Evolutionary conservation across 805 yeast genomes (phyloP).

Genomic region (Candida anglica): DNA sequence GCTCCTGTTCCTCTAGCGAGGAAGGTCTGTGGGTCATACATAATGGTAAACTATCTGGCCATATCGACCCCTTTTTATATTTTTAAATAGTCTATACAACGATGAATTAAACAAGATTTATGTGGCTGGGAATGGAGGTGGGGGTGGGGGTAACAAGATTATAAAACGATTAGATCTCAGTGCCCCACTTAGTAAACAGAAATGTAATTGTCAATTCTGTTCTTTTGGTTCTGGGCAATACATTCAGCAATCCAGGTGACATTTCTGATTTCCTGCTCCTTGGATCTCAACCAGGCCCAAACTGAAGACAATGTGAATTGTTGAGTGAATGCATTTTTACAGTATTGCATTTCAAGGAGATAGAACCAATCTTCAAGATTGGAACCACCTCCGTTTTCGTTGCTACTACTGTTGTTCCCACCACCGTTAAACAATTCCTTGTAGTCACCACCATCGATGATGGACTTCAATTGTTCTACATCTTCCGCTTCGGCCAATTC

Average conservation of each 20-base stretch:
- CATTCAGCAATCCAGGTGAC: conserved; percentile 99
- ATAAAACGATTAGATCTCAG: too few species aligned
- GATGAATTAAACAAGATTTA: too few species aligned
- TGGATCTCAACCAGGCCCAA: conserved; percentile 96
- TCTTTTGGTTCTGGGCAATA: conserved; percentile 97
- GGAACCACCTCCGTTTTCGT: conserved; percentile 33
- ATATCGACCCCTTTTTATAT: too few species aligned
- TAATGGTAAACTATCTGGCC: too few species aligned
- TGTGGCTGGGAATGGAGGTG: too few species aligned
- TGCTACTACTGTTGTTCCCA: conserved; percentile 26
- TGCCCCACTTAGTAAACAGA: conserved; percentile 79
- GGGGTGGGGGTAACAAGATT: too few species aligned
- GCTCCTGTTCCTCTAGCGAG: too few species aligned
- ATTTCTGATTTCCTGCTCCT: conserved; percentile 95
- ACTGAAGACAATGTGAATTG: conserved; percentile 87
- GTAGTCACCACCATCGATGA: conserved; percentile 64
- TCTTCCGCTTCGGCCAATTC: conserved; percentile 78
- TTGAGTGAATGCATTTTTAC: conserved; percentile 92
- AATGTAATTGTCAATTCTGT: conserved; percentile 86
- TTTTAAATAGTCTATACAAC: too few species aligned
- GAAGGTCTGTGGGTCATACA: too few species aligned
- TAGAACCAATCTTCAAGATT: conserved; percentile 93
- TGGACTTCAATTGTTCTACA: conserved; percentile 70
- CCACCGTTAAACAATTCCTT: conserved; percentile 47
- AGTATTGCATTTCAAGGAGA: conserved; percentile 84